These are phyloP conservation scores for Rhizodiscina lignyota DNA, from an alignment of 495 filamentous ascomycete genomes.

Conservation along the genomic window DNA sequence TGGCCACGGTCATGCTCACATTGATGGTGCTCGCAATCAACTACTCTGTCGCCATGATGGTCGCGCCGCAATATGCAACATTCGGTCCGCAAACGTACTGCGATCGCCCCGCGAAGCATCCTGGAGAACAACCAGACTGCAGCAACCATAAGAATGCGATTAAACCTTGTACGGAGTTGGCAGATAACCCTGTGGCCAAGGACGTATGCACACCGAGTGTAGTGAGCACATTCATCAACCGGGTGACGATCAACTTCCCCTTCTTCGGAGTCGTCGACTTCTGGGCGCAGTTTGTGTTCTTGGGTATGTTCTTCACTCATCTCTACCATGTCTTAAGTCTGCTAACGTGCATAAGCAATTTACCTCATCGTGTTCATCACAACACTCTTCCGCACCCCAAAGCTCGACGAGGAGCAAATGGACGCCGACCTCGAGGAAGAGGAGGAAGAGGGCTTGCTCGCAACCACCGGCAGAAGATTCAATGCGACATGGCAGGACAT, in stretches of 20 bases:
- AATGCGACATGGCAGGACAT: slow-evolving; percentile 83
- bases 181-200: slow-evolving; percentile 41
- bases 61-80: slow-evolving; percentile 86
- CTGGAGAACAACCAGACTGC: slow-evolving; percentile 59
- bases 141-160: slow-evolving; percentile 52
- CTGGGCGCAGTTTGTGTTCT: slow-evolving; percentile 87
- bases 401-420: slow-evolving; percentile 51
- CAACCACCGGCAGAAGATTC: slow-evolving; percentile 60
- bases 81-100: slow-evolving; percentile 94
- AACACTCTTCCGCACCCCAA: slow-evolving; percentile 63
- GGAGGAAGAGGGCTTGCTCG: slow-evolving; percentile 83
- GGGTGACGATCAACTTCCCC: slow-evolving; percentile 87
- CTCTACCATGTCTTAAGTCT: neutral
- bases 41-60: slow-evolving; percentile 77
- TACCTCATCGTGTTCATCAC: slow-evolving; percentile 64
- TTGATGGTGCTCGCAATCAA: slow-evolving; percentile 80
- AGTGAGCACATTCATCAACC: slow-evolving; percentile 81
- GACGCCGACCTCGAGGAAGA: slow-evolving; percentile 88
- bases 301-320: slow-evolving; percentile 32
- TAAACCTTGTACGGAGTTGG: slow-evolving; percentile 61
- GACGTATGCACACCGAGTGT: slow-evolving; percentile 81
- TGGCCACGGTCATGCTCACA: slow-evolving; percentile 79
- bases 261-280: slow-evolving; percentile 88
- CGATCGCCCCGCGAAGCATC: slow-evolving; percentile 37
- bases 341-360: slow-evolving; percentile 26